Conservation (phyloP, 495 filamentous ascomycete genomes). For the Xylaria grammica region DNA sequence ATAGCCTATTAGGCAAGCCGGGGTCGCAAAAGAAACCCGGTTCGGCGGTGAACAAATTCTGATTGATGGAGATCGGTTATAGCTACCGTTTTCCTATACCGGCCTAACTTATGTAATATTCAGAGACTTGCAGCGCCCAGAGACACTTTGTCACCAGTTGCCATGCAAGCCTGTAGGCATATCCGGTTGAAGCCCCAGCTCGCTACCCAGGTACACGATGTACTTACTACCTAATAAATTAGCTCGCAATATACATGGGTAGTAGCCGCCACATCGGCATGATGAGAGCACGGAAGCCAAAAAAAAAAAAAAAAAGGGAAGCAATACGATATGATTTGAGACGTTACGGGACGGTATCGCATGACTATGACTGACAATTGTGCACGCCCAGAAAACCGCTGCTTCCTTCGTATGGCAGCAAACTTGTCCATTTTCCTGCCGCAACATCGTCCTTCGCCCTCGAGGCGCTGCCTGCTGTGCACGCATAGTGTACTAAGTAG, state of each 20-base stretch:
- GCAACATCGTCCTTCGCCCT: background rate
- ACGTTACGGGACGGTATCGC: background rate
- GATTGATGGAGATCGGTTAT: background rate
- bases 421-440: background rate
- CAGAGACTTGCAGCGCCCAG: background rate
- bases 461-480: background rate
- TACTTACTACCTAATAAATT: background rate
- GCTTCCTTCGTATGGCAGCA: constrained; percentile 13
- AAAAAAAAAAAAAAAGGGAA: background rate
- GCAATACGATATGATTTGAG: background rate
- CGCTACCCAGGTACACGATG: too few relatives aligned
- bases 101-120: constrained; percentile 9
- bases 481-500: background rate
- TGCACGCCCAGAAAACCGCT: constrained; percentile 1
- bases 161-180: background rate
- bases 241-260: background rate
- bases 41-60: constrained; percentile 3
- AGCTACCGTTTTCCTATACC: constrained; percentile 2
- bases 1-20: constrained; percentile 14
- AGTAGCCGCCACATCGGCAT: background rate
- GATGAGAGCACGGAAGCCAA: background rate
- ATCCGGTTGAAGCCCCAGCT: constrained; percentile 1
- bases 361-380: background rate
- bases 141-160: constrained; percentile 1
- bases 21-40: constrained; percentile 8